phyloP scores from a whole-genome alignment of 345 rosid species.

The Pseudoturritis turrita region DNA sequence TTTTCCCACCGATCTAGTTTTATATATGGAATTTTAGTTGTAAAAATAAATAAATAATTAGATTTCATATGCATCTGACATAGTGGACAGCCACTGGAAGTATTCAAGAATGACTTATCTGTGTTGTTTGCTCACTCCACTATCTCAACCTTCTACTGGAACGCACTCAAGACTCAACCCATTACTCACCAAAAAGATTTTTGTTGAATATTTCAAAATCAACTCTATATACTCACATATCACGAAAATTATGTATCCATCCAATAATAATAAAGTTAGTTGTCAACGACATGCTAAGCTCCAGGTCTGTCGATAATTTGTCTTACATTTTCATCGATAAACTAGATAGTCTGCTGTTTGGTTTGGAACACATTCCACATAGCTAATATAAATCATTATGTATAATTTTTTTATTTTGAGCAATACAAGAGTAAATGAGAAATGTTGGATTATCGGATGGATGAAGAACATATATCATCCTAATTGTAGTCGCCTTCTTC shows the following conservation, averaged over 20 bases:
- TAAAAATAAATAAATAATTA: too few species aligned
- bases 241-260: neutral
- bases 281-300: neutral
- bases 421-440: too few species aligned
- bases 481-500: too few species aligned
- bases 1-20: too few species aligned
- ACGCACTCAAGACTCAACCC: slow-evolving; percentile 19
- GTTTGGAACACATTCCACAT: neutral
- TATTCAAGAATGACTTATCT: neutral
- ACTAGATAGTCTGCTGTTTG: neutral
- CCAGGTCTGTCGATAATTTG: too few species aligned
- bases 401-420: too few species aligned
- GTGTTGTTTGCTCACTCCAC: slow-evolving; percentile 1
- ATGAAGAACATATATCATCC: too few species aligned
- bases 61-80: neutral
- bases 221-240: neutral
- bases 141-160: neutral
- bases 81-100: neutral
- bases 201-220: neutral
- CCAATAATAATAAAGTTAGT: neutral
- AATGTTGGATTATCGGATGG: too few species aligned
- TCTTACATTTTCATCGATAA: neutral
- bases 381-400: too few species aligned
- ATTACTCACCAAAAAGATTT: neutral
- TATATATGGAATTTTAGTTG: too few species aligned